A percentile compares a stretch with the other conserved stretches of the same genome.
Evolutionary conservation across 2,329 filamentous ascomycete species (phyloP).

Genomic region (Sclerotinia borealis): DNA sequence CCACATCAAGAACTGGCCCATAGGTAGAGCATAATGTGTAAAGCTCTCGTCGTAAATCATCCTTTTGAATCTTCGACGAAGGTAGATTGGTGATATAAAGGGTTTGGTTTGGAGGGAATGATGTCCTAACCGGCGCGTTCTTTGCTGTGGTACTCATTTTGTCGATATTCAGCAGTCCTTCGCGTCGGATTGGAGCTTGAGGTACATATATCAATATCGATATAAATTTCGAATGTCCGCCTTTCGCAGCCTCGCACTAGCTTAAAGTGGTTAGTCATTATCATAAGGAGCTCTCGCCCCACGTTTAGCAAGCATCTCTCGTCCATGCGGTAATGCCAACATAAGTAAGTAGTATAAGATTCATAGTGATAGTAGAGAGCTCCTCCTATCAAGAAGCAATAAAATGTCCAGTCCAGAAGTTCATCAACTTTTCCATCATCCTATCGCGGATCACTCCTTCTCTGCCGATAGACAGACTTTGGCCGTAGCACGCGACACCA

Average conservation of each 20-base stretch:
- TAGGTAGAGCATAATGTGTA: slow-evolving; percentile 95
- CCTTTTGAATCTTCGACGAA: slow-evolving; percentile 83
- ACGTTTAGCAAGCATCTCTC: slow-evolving; percentile 5
- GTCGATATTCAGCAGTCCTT: neutral
- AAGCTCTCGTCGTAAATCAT: slow-evolving; percentile 76
- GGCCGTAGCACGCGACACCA: slow-evolving; percentile 84
- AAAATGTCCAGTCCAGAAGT: slow-evolving; percentile 82
- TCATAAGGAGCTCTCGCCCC: neutral
- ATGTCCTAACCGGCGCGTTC: neutral
- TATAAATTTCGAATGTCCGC: slow-evolving; percentile 4
- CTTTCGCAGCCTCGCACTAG: slow-evolving; percentile 12
- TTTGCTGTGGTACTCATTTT: slow-evolving; percentile 5
- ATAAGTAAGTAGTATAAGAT: slow-evolving; percentile 3
- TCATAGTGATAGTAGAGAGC: slow-evolving; percentile 87
- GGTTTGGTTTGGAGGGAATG: slow-evolving; percentile 64
- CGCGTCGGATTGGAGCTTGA: neutral
- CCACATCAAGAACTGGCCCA: slow-evolving; percentile 84
- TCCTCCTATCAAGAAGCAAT: slow-evolving; percentile 68
- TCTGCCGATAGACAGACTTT: slow-evolving; percentile 83
- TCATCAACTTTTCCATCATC: slow-evolving; percentile 93
- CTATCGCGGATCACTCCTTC: slow-evolving; percentile 97
- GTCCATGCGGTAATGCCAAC: slow-evolving; percentile 11
- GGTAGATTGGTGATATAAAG: slow-evolving; percentile 84
- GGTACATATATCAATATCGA: neutral
- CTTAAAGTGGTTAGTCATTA: neutral